A percentile compares a stretch with the other conserved stretches of the same genome.
Conservation (phyloP, 2,329 filamentous ascomycete genomes). For the Thelonectria blattea region DNA sequence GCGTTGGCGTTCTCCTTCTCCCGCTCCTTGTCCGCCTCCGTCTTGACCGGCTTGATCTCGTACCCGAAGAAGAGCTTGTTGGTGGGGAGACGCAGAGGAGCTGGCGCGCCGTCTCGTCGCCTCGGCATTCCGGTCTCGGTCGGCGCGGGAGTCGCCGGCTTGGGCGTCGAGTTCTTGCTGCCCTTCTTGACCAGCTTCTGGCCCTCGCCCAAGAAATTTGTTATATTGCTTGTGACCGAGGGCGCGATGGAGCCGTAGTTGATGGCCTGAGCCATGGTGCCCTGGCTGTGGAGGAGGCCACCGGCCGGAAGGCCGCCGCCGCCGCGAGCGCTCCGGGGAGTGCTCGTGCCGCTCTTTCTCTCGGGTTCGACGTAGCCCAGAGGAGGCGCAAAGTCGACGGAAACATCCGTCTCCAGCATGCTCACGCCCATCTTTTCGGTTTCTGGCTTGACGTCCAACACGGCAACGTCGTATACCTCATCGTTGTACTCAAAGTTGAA, state of each 20-base stretch:
- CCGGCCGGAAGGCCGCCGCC: constrained; percentile 71
- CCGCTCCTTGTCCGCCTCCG: constrained; percentile 72
- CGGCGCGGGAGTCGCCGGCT: constrained; percentile 73
- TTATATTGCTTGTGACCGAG: constrained; percentile 70
- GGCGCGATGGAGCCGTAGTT: constrained; percentile 93
- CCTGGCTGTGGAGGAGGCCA: constrained; percentile 80
- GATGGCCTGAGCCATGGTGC: constrained; percentile 97
- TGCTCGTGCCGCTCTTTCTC: constrained; percentile 81
- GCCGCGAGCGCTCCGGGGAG: constrained; percentile 71
- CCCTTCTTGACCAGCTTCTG: constrained; percentile 86
- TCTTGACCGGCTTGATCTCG: constrained; percentile 86
- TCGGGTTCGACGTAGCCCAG: constrained; percentile 93
- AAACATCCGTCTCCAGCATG: constrained; percentile 94
- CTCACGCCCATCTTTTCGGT: constrained; percentile 84
- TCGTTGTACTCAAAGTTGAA: constrained; percentile 99
- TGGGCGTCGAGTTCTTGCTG: constrained; percentile 70
- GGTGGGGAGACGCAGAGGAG: constrained; percentile 81
- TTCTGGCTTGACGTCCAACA: constrained; percentile 90
- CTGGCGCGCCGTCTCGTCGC: constrained; percentile 74
- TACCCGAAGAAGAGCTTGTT: constrained; percentile 98
- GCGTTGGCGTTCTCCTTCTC: constrained; percentile 68
- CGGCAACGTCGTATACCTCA: constrained; percentile 88
- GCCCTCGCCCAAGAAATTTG: constrained; percentile 80
- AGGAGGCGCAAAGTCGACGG: constrained; percentile 93
- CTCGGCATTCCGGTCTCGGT: constrained; percentile 42